A percentile compares a stretch with the other conserved stretches of the same genome.
Conservation (phyloP, 2,329 filamentous ascomycete genomes). For the Pseudogymnoascus sp. region DNA sequence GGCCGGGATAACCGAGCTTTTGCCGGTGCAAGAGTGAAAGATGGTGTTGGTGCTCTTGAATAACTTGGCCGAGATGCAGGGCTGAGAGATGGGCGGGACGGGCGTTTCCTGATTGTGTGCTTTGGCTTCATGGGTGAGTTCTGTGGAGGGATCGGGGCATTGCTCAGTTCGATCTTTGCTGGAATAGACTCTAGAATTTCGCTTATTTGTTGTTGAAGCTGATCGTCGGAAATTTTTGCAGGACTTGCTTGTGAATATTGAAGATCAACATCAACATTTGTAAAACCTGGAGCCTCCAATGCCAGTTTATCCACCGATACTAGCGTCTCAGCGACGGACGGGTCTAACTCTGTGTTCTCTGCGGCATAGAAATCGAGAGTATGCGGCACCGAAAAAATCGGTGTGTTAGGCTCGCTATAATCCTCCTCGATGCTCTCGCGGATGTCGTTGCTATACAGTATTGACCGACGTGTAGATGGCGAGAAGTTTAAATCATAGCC, state of each 20-base stretch:
- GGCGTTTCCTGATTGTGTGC: background rate
- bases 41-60: conserved; percentile 50
- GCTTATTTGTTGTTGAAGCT: conserved; percentile 71
- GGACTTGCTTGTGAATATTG: conserved; percentile 18
- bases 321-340: background rate
- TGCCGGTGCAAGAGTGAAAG: conserved; percentile 61
- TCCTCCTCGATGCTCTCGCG: background rate
- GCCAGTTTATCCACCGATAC: conserved; percentile 5
- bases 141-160: conserved; percentile 22
- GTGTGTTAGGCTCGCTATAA: background rate
- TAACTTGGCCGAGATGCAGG: conserved; percentile 22
- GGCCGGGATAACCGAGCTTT: conserved; percentile 38
- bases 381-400: background rate
- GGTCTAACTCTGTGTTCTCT: background rate
- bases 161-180: conserved; percentile 55
- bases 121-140: conserved; percentile 16
- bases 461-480: background rate
- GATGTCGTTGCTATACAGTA: background rate
- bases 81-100: conserved; percentile 26
- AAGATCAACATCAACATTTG: conserved; percentile 20
- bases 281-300: conserved; percentile 20
- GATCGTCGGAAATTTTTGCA: conserved; percentile 41
- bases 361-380: background rate
- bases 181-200: conserved; percentile 71
- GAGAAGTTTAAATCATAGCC: conserved; percentile 1